Conservation (phyloP, 2,329 filamentous ascomycete species). For the Byssochlamys sp. region DNA sequence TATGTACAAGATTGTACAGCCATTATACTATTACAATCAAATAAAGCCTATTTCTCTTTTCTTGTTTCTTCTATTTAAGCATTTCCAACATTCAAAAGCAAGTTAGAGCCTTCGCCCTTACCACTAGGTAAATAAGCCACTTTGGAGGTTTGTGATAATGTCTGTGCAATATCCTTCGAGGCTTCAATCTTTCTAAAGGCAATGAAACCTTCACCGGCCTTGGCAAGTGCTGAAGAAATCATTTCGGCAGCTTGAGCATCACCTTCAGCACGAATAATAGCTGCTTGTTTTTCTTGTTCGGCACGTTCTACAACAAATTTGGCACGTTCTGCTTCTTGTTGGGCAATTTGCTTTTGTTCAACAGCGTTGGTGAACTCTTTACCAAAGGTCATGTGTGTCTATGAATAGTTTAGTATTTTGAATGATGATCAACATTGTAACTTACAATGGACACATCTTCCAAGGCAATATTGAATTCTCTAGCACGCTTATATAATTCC, state of each 20-base stretch:
- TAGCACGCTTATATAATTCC: conserved; percentile 82
- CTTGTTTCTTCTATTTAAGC: too few species aligned
- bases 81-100: too few species aligned
- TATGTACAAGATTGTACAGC: too few species aligned
- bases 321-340: conserved; percentile 94
- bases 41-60: too few species aligned
- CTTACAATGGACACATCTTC: conserved; percentile 98
- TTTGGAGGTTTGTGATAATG: conserved; percentile 81
- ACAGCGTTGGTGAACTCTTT: conserved; percentile 98
- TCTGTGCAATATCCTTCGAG: conserved; percentile 86
- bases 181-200: conserved; percentile 97
- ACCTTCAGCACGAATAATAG: conserved; percentile 94
- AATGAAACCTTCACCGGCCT: conserved; percentile 84
- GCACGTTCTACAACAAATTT: conserved; percentile 97
- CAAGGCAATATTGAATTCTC: conserved; percentile 97
- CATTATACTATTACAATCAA: too few species aligned
- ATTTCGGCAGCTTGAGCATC: conserved; percentile 95
- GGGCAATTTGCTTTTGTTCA: conserved; percentile 99
- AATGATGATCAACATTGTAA: too few species aligned
- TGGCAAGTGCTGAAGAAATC: conserved; percentile 85
- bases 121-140: conserved; percentile 81
- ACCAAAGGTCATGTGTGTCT: conserved; percentile 99
- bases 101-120: conserved; percentile 42
- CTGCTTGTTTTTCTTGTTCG: conserved; percentile 96
- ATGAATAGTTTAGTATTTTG: too few species aligned